These are phyloP conservation scores for Myriosclerotinia curreyana DNA, from an alignment of 2,329 filamentous ascomycete genomes.

Conservation along the genomic window DNA sequence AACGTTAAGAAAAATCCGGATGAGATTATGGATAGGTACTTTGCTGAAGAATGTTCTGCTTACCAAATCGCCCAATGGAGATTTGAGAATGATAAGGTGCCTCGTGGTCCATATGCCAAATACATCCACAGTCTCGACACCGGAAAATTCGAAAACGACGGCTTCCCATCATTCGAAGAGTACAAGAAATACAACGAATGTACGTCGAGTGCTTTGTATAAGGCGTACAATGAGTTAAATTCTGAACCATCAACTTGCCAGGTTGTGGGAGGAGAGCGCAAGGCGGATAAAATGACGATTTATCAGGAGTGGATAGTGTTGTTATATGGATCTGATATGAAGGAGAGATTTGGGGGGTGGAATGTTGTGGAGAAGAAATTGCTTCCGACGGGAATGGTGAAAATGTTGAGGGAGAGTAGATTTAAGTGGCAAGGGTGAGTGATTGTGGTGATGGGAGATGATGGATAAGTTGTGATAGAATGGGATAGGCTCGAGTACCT, in stretches of 20 bases:
- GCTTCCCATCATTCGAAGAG: constrained; percentile 12
- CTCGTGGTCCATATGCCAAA: neutral
- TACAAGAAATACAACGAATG: neutral
- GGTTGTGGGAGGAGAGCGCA: neutral
- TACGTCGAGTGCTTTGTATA: neutral
- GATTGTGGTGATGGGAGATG: too few relatives aligned
- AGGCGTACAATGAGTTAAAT: neutral
- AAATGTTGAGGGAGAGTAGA: too few relatives aligned
- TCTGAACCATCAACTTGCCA: too few relatives aligned
- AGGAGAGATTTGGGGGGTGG: constrained; percentile 41
- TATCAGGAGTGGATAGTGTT: constrained; percentile 42
- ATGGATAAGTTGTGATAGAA: too few relatives aligned
- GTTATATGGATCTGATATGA: constrained; percentile 42
- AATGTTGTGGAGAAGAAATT: too few relatives aligned
- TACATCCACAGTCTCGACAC: too few relatives aligned
- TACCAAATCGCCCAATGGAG: constrained; percentile 38
- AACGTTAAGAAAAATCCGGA: constrained; percentile 29
- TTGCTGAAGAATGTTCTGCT: constrained; percentile 37
- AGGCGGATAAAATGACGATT: neutral
- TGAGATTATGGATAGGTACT: constrained; percentile 33
- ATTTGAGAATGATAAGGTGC: constrained; percentile 33
- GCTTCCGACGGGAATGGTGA: too few relatives aligned
- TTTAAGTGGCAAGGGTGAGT: too few relatives aligned
- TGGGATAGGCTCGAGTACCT: too few relatives aligned
- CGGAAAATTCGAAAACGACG: neutral